Percentiles rank a stretch among this genome's conserved stretches.
Evolutionary conservation across 495 filamentous ascomycete species (phyloP).

Genomic region (Annulohypoxylon moriforme): DNA sequence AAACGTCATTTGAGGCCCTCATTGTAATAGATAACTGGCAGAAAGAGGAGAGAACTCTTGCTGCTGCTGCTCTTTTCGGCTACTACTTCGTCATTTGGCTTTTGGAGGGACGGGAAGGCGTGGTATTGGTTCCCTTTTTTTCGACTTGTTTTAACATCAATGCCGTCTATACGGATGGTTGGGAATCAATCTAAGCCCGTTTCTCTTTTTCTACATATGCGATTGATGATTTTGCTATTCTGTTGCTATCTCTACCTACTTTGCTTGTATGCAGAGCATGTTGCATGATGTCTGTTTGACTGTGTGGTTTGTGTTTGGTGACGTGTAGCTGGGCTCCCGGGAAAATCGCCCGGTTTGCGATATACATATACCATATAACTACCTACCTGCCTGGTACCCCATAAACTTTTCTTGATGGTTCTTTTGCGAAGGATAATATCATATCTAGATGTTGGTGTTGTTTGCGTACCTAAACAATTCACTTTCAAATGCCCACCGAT

Average conservation of each 20-base stretch:
- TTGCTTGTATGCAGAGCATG: background rate
- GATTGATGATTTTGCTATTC: constrained; percentile 18
- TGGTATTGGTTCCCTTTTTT: constrained; percentile 10
- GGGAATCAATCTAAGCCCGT: background rate
- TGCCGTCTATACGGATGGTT: constrained; percentile 1
- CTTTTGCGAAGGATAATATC: too few species aligned
- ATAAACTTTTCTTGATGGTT: too few species aligned
- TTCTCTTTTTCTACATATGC: constrained; percentile 3
- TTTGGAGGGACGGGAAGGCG: constrained; percentile 4
- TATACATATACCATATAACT: background rate
- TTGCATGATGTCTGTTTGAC: background rate
- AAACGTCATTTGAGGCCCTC: constrained; percentile 34
- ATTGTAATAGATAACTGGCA: constrained; percentile 43
- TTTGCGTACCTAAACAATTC: background rate
- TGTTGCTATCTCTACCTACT: background rate
- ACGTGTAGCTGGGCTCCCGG: background rate
- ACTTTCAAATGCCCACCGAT: background rate
- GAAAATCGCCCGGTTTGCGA: background rate
- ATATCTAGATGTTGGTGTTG: background rate
- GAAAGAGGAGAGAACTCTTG: constrained; percentile 26
- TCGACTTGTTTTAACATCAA: constrained; percentile 6
- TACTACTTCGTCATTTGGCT: background rate
- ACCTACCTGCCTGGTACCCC: too few species aligned
- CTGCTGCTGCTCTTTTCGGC: constrained; percentile 11
- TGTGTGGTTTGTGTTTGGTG: background rate